Evolutionary conservation across 2,329 filamentous ascomycete species (phyloP).

Genomic region (Lomentospora prolificans): DNA sequence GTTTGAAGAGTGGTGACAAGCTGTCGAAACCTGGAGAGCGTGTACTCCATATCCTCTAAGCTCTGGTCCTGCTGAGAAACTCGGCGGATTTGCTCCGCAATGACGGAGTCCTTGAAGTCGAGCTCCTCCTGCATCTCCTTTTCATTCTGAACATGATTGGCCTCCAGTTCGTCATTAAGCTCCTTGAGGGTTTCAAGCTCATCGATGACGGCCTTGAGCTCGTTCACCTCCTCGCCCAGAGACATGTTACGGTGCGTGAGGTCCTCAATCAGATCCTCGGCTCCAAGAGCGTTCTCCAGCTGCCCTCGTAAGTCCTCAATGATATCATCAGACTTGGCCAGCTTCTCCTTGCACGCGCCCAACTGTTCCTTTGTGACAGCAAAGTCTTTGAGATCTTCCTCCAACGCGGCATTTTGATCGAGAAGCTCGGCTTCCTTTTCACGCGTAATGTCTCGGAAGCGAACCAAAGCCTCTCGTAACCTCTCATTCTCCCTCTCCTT

Average conservation of each 20-base stretch:
- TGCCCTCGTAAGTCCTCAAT: slow-evolving; percentile 84
- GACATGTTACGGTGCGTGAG: slow-evolving; percentile 79
- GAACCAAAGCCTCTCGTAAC: slow-evolving; percentile 72
- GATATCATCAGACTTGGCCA: slow-evolving; percentile 61
- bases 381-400: slow-evolving; percentile 63
- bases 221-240: slow-evolving; percentile 72
- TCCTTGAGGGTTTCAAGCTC: slow-evolving; percentile 86
- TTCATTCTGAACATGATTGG: slow-evolving; percentile 85
- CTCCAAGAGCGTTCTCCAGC: slow-evolving; percentile 76
- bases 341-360: slow-evolving; percentile 59
- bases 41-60: slow-evolving; percentile 84
- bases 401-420: slow-evolving; percentile 62
- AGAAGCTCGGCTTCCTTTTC: slow-evolving; percentile 74
- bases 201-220: slow-evolving; percentile 71
- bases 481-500: slow-evolving; percentile 87
- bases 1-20: slow-evolving; percentile 76
- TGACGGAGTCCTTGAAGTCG: slow-evolving; percentile 75
- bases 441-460: slow-evolving; percentile 77
- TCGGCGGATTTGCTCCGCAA: slow-evolving; percentile 70
- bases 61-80: slow-evolving; percentile 67
- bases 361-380: slow-evolving; percentile 58
- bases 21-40: slow-evolving; percentile 77
- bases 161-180: slow-evolving; percentile 86
- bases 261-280: slow-evolving; percentile 90
- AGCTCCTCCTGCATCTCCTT: slow-evolving; percentile 92